phyloP scores from a whole-genome alignment of 768 basidiomycete genomes.

The Tricholoma saponaceum region DNA sequence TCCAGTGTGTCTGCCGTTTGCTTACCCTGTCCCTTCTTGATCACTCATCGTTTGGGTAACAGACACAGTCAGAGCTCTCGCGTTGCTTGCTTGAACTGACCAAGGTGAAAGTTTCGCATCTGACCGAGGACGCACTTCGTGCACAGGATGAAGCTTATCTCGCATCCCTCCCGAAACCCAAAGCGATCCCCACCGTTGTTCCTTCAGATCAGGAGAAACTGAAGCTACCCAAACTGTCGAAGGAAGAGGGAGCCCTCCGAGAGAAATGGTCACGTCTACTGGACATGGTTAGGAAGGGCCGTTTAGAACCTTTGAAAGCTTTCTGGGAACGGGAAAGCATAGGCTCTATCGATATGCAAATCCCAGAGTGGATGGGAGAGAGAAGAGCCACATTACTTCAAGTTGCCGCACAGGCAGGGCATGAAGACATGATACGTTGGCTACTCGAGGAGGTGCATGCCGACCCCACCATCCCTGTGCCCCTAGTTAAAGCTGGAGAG shows the following conservation, averaged over 20 bases:
- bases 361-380: conserved; percentile 72
- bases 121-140: conserved; percentile 80
- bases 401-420: conserved; percentile 65
- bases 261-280: conserved; percentile 81
- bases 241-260: conserved; percentile 74
- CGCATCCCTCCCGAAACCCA: conserved; percentile 84
- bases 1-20: conserved; percentile 54
- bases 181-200: conserved; percentile 33
- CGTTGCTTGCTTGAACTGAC: conserved; percentile 87
- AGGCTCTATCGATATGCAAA: conserved; percentile 54
- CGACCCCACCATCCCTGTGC: conserved; percentile 75
- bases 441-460: conserved; percentile 72
- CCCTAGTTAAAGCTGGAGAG: conserved; percentile 25
- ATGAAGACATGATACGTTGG: conserved; percentile 74
- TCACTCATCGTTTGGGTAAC: neutral
- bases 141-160: conserved; percentile 88
- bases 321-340: conserved; percentile 81
- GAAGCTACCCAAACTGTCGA: conserved; percentile 58
- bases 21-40: neutral
- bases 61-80: conserved; percentile 89
- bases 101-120: conserved; percentile 77
- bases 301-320: conserved; percentile 71
- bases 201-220: conserved; percentile 40
- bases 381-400: conserved; percentile 69
- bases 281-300: conserved; percentile 90